These are phyloP conservation scores for Hirsutella minnesotensis DNA, from an alignment of 2,329 filamentous ascomycete species.

Conservation along the genomic window DNA sequence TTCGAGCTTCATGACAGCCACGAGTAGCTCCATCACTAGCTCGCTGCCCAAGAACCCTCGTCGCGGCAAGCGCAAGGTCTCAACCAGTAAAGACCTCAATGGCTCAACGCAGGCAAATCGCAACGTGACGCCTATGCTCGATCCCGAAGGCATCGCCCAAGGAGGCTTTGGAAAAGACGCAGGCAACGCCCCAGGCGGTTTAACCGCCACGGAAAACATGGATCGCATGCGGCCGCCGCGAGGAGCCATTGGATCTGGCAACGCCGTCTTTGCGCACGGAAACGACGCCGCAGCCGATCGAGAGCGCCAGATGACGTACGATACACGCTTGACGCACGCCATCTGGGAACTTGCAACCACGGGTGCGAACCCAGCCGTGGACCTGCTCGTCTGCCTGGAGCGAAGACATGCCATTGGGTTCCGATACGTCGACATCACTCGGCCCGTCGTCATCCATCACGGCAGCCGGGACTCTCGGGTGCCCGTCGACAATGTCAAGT, in stretches of 20 bases:
- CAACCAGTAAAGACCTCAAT: conserved; percentile 23
- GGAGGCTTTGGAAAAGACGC: conserved; percentile 14
- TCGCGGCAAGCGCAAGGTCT: conserved; percentile 47
- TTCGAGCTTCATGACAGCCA: conserved; percentile 87
- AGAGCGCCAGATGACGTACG: conserved; percentile 65
- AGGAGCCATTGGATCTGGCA: conserved; percentile 14
- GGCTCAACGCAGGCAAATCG: conserved; percentile 16
- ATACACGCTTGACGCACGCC: conserved; percentile 74
- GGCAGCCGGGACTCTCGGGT: conserved; percentile 83
- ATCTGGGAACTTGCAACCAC: conserved; percentile 92
- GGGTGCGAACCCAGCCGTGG: conserved; percentile 86
- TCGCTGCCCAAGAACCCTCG: conserved; percentile 58
- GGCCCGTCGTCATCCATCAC: conserved; percentile 87
- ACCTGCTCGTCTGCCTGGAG: conserved; percentile 86
- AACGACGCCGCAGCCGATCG: conserved; percentile 46
- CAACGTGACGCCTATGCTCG: conserved; percentile 24
- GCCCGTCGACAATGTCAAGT: conserved; percentile 87
- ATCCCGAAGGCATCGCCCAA: conserved; percentile 37
- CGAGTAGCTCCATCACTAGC: conserved; percentile 73
- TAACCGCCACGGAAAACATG: conserved; percentile 33
- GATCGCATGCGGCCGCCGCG: conserved; percentile 28
- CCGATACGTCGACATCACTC: conserved; percentile 89
- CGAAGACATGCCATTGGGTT: conserved; percentile 87
- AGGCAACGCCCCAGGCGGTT: conserved; percentile 10
- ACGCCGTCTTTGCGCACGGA: conserved; percentile 29